A percentile compares a stretch with the other conserved stretches of the same genome.
phyloP scores from a whole-genome alignment of 75 land plant species.

The Isoetes taiwanensis region DNA sequence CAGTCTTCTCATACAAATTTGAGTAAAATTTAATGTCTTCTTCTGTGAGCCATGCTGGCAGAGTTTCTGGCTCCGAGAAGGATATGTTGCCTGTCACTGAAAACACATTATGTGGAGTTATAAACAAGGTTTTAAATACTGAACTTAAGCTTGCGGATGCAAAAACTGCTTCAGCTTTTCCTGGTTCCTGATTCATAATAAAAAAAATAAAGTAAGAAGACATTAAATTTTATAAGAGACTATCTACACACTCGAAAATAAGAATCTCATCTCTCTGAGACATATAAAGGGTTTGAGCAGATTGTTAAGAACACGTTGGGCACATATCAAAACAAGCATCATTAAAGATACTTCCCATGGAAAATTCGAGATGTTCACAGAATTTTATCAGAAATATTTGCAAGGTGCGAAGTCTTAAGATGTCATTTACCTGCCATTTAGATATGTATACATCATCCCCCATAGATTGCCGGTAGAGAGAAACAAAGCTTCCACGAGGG shows the following conservation, averaged over 20 bases:
- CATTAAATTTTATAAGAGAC: not conserved
- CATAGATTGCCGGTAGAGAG: not conserved
- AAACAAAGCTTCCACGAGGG: not conserved
- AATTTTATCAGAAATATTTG: no score
- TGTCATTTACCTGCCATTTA: not conserved
- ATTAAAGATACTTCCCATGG: no score
- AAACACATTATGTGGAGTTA: not conserved
- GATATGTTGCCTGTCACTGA: not conserved
- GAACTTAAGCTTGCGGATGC: not conserved
- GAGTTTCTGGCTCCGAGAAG: not conserved
- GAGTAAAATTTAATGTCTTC: conserved; percentile 9
- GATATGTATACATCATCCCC: not conserved
- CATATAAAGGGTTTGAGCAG: no score
- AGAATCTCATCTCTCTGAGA: not conserved
- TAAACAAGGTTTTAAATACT: not conserved
- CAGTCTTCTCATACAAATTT: conserved; percentile 1
- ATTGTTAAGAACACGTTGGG: not conserved
- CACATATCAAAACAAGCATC: no score
- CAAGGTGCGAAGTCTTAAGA: no score
- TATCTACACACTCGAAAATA: not conserved
- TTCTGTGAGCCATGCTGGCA: conserved; percentile 10
- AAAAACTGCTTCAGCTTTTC: conserved; percentile 3
- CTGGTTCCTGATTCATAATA: conserved; percentile 1
- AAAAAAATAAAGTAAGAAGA: not conserved
- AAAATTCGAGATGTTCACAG: no score